Evolutionary conservation across 1,284 basidiomycete genomes (phyloP), one percentile per base, ranked within the genome.

Genomic region (Fomitiporia mediterranea): DNA sequence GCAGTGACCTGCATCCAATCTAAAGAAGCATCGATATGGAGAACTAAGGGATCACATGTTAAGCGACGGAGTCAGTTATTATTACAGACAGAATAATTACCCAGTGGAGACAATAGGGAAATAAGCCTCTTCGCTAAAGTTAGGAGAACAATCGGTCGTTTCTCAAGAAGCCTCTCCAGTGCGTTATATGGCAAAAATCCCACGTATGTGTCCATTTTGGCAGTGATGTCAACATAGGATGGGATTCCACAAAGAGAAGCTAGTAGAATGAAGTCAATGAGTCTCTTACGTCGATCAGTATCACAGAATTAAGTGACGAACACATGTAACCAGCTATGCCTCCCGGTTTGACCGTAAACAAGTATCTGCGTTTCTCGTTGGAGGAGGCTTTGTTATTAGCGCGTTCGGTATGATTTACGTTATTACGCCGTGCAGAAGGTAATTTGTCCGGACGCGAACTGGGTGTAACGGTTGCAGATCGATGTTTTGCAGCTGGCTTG

Each of bases 1-100:
- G 94, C 94, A 62, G 89, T 86, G 3, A 97, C 92, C 69, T 98
- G 95, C 81, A 95, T 91, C 96, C 96, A 99, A 68, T 99, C 96
- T 58, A 99, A 77, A 0, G 95, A 94, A 1, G 94, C 89, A 69
- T 99, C 96, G 59, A 99, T 97, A 67, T 99, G 96, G 11, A 98
- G 76, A 7, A 99, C 94, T 93, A 59, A 27, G n/a, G 2, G 27
- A 39, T 48, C 30, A 48, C 37, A 19, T n/a, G 49, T 57, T 40
- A 39, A 28, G 40, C 47, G 57, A 38, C 38, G 4, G 9, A 27
- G 8, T 43, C 1, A 4, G 25, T 15, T 43, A 17, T 8, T 13
- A 35, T 49, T 9, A 19, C 39, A 65, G 75, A 40, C 4, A 23
- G 30, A 35, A 7, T 1, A 51, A 71, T 53, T 66, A 93, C 91